Conservation (phyloP, 371 early-diverging fungal genomes). For the Haplosporangium sp. region DNA sequence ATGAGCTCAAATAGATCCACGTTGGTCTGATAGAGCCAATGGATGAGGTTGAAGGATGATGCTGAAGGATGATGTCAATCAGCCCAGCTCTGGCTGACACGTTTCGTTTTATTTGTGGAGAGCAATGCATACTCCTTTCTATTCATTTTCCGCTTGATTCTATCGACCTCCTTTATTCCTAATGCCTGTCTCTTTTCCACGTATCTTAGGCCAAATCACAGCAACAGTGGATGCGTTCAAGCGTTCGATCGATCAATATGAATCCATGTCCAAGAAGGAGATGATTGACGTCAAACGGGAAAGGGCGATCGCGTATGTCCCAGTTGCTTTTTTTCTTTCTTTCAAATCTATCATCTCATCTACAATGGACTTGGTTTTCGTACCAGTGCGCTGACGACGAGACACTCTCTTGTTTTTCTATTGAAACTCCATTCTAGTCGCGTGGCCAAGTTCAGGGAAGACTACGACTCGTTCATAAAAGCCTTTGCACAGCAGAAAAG, state of each 20-base stretch:
- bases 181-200: neutral
- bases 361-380: neutral
- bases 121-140: too few relatives aligned
- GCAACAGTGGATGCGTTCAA: constrained; percentile 74
- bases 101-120: too few relatives aligned
- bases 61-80: too few relatives aligned
- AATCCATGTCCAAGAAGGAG: constrained; percentile 78
- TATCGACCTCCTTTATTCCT: neutral
- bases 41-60: too few relatives aligned
- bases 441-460: constrained; percentile 72
- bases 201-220: constrained; percentile 74
- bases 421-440: constrained; percentile 57
- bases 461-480: constrained; percentile 64
- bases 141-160: too few relatives aligned
- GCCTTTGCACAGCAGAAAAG: constrained; percentile 69
- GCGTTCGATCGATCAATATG: constrained; percentile 79
- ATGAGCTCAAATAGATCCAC: too few relatives aligned
- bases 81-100: too few relatives aligned
- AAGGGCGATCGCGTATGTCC: constrained; percentile 74
- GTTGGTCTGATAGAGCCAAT: too few relatives aligned
- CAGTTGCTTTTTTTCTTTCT: neutral
- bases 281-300: constrained; percentile 80
- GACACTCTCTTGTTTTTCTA: neutral
- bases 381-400: neutral
- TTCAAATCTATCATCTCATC: neutral